A percentile compares a stretch with the other conserved stretches of the same genome.
Evolutionary conservation across 2,329 filamentous ascomycete genomes (phyloP).

Genomic region (Monilinia aucupariae): DNA sequence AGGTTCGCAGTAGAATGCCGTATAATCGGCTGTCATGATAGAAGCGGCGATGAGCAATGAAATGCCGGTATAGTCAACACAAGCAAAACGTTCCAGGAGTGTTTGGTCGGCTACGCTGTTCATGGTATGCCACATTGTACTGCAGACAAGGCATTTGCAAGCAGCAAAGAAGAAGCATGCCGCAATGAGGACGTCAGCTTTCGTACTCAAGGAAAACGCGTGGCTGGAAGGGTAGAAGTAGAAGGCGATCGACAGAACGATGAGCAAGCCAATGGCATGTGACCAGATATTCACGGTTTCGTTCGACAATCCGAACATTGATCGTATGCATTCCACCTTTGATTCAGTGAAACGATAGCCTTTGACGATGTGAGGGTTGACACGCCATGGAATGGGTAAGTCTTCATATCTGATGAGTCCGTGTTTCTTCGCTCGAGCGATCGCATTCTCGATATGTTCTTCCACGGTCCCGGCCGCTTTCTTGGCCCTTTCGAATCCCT

Average conservation of each 20-base stretch:
- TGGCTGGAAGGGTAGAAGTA: conserved; percentile 89
- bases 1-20: conserved; percentile 97
- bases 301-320: conserved; percentile 80
- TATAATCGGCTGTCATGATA: conserved; percentile 98
- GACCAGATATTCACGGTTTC: conserved; percentile 98
- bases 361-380: conserved; percentile 86
- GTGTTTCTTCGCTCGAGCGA: conserved; percentile 67
- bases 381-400: conserved; percentile 83
- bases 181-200: conserved; percentile 83
- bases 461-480: conserved; percentile 77
- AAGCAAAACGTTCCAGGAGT: conserved; percentile 90
- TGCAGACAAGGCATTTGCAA: conserved; percentile 90
- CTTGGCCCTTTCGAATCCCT: conserved; percentile 75
- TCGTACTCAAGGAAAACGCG: conserved; percentile 82
- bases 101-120: conserved; percentile 88
- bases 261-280: conserved; percentile 79
- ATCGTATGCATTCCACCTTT: conserved; percentile 81
- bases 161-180: conserved; percentile 95
- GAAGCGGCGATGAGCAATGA: conserved; percentile 90
- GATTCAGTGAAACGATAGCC: conserved; percentile 94
- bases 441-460: conserved; percentile 75
- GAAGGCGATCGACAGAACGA: conserved; percentile 84
- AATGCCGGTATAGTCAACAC: conserved; percentile 97
- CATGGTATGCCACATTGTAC: conserved; percentile 98
- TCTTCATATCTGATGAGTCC: conserved; percentile 86